Evolutionary conservation across 148 eudicot genomes (phyloP), one percentile per base, ranked within the genome.

Genomic region (Silene latifolia): DNA sequence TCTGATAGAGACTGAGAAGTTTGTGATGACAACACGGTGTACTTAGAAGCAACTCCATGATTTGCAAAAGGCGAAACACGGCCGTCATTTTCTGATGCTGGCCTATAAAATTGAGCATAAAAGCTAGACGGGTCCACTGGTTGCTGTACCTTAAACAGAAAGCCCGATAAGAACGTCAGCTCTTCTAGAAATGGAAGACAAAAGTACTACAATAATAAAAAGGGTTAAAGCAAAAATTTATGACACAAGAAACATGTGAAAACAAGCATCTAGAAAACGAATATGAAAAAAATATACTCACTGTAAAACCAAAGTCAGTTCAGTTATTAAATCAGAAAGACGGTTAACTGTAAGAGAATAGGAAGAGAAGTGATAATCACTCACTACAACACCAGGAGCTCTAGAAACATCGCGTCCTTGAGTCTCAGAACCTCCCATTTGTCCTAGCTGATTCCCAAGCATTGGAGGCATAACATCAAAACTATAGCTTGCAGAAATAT

Each of bases 121-220:
- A 87, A 90, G 85, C 85, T 84, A 68, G 90, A 78, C 63, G 90
- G 90, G 75, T 92, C 93, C 80, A 85, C 75, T 56, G 89, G 86
- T 42, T 80, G 97, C 29, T 77, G 91, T 35, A 88, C 85, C 93
- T 88, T 79, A n/a, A 73, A 57, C 35, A 67, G 44, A 23, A 67
- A 14, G 15, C 39, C 71, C 39, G 17, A 32, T 23, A 29, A 53
- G 39, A 12, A 51, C 75, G 42, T n/a, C 71, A 32, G 3, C 42
- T 23, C 68, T 42, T 44, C 21, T 8, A 66, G 46, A 53, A 27
- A 48, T 13, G 12, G 62, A 61, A 61, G 20, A 70, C 3, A 12
- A 71, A n/a, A 61, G 39, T 61, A 9, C 1, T 19, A 56, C 20
- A 23, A 63, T 29, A 18, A 20, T 42, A 17, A 42, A 74, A 62